Evolutionary conservation across 768 basidiomycete genomes (phyloP).

Genomic region (Serpula lacrymans): DNA sequence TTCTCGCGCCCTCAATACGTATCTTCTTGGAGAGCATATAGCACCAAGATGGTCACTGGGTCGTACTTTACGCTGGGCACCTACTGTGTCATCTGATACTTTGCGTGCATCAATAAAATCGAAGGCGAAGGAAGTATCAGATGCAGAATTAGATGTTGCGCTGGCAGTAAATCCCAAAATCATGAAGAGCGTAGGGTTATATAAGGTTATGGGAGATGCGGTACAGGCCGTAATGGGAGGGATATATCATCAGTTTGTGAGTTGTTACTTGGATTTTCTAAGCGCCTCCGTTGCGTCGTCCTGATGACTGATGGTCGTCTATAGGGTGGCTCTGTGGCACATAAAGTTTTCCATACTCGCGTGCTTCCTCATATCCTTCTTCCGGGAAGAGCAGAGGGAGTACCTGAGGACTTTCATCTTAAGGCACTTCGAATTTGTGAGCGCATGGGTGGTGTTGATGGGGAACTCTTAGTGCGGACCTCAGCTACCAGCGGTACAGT

Average conservation of each 20-base stretch:
- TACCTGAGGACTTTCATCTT: conserved; percentile 28
- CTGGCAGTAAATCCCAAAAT: conserved; percentile 31
- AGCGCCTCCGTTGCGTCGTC: not conserved
- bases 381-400: conserved; percentile 20
- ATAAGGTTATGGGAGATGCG: conserved; percentile 74
- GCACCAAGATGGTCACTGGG: conserved; percentile 75
- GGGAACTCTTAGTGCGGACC: conserved; percentile 12
- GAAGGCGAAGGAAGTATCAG: conserved; percentile 10
- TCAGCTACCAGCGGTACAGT: not conserved
- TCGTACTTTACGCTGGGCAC: conserved; percentile 72
- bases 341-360: conserved; percentile 32
- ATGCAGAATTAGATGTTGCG: conserved; percentile 24
- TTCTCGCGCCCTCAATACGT: conserved; percentile 61
- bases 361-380: conserved; percentile 30
- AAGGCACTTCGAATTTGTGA: conserved; percentile 23
- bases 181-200: conserved; percentile 59
- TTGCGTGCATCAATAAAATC: conserved; percentile 15
- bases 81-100: conserved; percentile 42
- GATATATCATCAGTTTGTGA: conserved; percentile 76
- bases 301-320: not conserved
- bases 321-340: conserved; percentile 31
- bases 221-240: conserved; percentile 77
- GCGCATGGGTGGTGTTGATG: conserved; percentile 26
- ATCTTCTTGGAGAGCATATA: conserved; percentile 69
- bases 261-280: conserved; percentile 25